Percentiles rank a stretch among this genome's conserved stretches.
These are phyloP conservation scores for Bryopsis sp. DNA, from an alignment of 139 green algal genomes.

Conservation along the genomic window DNA sequence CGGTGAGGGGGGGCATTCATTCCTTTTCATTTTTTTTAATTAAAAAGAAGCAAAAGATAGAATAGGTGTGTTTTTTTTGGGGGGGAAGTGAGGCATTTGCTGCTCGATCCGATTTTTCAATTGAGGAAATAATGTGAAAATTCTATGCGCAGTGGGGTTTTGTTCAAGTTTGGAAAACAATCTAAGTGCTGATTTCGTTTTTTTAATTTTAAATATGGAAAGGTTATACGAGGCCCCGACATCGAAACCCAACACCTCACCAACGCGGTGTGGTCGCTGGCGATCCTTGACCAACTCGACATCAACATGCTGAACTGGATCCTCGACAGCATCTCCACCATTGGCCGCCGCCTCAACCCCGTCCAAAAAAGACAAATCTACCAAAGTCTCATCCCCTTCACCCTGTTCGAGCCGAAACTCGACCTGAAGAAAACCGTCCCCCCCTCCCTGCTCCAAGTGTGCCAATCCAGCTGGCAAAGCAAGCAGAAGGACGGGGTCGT, in stretches of 20 bases:
- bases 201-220: too few species aligned
- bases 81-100: too few species aligned
- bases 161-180: too few species aligned
- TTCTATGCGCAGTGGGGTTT: too few species aligned
- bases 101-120: too few species aligned
- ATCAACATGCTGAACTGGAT: background rate
- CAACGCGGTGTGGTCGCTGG: background rate
- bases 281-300: background rate
- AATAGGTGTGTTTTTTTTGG: too few species aligned
- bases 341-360: background rate
- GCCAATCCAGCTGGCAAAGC: background rate
- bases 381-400: background rate
- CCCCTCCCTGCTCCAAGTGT: background rate
- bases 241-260: background rate
- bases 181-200: too few species aligned
- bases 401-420: background rate
- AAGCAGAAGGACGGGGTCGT: background rate
- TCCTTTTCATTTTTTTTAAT: too few species aligned
- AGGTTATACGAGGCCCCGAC: too few species aligned
- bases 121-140: too few species aligned
- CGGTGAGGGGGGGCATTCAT: too few species aligned
- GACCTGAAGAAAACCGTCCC: background rate
- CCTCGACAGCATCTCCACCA: background rate
- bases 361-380: background rate
- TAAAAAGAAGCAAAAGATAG: too few species aligned